phyloP scores from a whole-genome alignment of 2,329 filamentous ascomycete species.

The Chalaropsis ovoidea region DNA sequence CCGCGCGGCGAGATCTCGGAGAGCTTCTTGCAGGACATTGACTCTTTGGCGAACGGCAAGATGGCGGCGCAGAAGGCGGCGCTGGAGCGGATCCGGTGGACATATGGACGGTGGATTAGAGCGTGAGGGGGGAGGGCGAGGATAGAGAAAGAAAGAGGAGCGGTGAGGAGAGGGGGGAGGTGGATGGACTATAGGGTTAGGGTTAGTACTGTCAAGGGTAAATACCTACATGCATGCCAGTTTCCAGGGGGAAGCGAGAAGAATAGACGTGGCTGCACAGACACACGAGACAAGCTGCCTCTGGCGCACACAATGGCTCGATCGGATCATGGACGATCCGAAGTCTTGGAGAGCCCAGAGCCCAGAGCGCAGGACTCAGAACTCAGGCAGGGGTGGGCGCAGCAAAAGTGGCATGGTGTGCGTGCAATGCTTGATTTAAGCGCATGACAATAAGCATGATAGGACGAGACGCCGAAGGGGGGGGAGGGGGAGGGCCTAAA shows the following conservation, averaged over 20 bases:
- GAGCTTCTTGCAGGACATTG: slow-evolving; percentile 81
- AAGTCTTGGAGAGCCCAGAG: no score
- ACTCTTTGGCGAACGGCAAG: slow-evolving; percentile 73
- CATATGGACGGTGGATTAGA: slow-evolving; percentile 66
- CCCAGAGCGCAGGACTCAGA: neutral
- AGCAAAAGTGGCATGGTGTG: neutral
- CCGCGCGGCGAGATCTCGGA: slow-evolving; percentile 66
- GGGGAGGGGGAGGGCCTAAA: no score
- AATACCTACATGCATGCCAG: neutral
- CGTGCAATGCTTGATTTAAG: neutral
- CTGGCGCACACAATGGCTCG: neutral
- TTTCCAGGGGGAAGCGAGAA: neutral
- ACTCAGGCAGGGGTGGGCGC: neutral
- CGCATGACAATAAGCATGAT: neutral
- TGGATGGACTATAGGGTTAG: neutral
- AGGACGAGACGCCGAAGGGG: neutral
- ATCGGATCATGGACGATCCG: slow-evolving; percentile 18
- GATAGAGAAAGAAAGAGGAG: neutral
- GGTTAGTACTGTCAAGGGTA: no score
- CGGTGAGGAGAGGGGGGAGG: neutral
- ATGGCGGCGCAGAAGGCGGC: slow-evolving; percentile 69
- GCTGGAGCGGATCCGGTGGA: slow-evolving; percentile 78
- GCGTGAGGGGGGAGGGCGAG: slow-evolving; percentile 1
- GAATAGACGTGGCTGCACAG: neutral
- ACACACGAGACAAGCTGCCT: no score